A percentile compares a stretch with the other conserved stretches of the same genome.
These are phyloP conservation scores for Geotrichum klebahnii DNA, from an alignment of 1,139 yeast genomes.

Conservation along the genomic window DNA sequence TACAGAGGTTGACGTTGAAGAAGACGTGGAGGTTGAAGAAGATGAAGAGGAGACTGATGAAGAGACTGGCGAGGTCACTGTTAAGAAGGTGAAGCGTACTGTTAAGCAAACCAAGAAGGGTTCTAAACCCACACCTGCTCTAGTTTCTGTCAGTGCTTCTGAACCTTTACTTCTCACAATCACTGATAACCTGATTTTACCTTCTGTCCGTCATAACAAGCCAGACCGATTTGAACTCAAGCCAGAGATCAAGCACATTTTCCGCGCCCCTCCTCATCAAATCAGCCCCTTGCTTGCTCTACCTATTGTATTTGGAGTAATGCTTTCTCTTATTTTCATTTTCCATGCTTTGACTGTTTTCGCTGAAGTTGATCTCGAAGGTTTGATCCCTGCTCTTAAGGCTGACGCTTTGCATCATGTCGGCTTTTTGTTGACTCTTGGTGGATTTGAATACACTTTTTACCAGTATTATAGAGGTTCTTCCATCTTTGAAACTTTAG, in stretches of 20 bases:
- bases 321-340: slow-evolving; percentile 42
- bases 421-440: slow-evolving; percentile 52
- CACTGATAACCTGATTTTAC: slow-evolving; percentile 6
- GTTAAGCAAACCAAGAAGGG: slow-evolving; percentile 7
- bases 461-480: slow-evolving; percentile 64
- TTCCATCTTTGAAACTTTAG: slow-evolving; percentile 67
- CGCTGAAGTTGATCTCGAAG: slow-evolving; percentile 27
- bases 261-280: slow-evolving; percentile 54
- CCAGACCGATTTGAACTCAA: slow-evolving; percentile 24
- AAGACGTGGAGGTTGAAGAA: slow-evolving; percentile 7
- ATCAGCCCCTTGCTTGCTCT: slow-evolving; percentile 43
- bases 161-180: slow-evolving; percentile 10
- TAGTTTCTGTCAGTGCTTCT: background rate
- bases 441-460: slow-evolving; percentile 61
- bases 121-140: slow-evolving; percentile 1
- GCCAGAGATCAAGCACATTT: slow-evolving; percentile 69
- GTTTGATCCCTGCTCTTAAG: slow-evolving; percentile 27
- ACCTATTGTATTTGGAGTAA: slow-evolving; percentile 53
- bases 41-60: slow-evolving; percentile 1
- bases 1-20: background rate
- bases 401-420: slow-evolving; percentile 40
- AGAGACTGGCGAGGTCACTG: slow-evolving; percentile 6
- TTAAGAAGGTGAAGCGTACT: background rate
- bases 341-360: slow-evolving; percentile 28
- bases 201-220: slow-evolving; percentile 14